Conservation (phyloP, 2,329 filamentous ascomycete genomes). For the Nigrospora osmanthi region DNA sequence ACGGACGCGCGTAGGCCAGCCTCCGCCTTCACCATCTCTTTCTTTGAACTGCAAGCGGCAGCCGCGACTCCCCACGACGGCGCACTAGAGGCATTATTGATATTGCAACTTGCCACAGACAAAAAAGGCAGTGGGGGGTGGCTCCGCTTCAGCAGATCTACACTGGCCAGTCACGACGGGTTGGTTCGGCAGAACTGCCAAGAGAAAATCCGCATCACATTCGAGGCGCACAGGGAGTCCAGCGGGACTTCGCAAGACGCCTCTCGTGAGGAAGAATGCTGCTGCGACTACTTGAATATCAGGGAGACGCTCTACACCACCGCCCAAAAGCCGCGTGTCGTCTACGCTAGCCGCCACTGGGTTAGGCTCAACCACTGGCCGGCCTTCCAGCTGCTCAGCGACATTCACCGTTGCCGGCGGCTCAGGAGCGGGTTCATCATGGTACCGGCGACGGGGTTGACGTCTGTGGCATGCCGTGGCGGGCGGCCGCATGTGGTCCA, state of each 20-base stretch:
- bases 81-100: not conserved
- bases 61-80: not conserved
- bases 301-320: not conserved
- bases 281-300: not conserved
- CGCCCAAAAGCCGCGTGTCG: not conserved
- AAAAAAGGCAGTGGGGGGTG: not conserved
- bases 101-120: not conserved
- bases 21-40: too few relatives aligned
- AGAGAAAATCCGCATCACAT: not conserved
- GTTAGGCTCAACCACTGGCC: not conserved
- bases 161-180: not conserved
- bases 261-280: not conserved
- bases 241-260: not conserved
- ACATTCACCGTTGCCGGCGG: not conserved
- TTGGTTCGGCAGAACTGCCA: not conserved
- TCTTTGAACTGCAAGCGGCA: not conserved
- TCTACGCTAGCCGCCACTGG: not conserved
- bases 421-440: not conserved
- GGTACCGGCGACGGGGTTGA: not conserved
- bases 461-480: not conserved
- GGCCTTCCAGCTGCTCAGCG: not conserved
- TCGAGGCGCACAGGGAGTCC: not conserved
- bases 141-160: not conserved
- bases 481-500: conserved; percentile 39
- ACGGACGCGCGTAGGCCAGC: not conserved